Evolutionary conservation across 1,284 basidiomycete genomes (phyloP).

Genomic region (Gymnopus androsaceus): DNA sequence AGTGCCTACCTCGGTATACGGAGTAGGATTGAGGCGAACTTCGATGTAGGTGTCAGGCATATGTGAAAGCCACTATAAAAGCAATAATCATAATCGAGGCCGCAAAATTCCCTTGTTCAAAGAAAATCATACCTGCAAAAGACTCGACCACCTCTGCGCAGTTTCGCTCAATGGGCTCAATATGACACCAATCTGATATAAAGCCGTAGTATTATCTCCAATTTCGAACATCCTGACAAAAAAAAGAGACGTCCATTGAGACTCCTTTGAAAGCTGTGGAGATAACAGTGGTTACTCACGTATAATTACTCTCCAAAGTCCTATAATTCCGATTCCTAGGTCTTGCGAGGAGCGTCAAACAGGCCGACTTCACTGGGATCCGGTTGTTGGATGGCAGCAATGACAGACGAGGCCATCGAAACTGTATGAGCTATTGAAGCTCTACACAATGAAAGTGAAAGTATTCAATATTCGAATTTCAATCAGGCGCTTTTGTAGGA

Average conservation of each 20-base stretch:
- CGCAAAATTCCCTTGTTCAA: background rate
- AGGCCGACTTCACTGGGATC: conserved; percentile 75
- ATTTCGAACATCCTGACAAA: conserved; percentile 63
- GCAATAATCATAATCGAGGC: background rate
- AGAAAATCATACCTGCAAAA: conserved; percentile 61
- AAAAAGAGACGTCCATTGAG: no score
- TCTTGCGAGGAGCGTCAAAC: conserved; percentile 60
- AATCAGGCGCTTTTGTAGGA: background rate
- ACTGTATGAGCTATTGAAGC: conserved; percentile 59
- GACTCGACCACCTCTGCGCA: conserved; percentile 83
- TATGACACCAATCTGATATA: conserved; percentile 75
- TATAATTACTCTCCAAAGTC: conserved; percentile 58
- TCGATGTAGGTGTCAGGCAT: conserved; percentile 69
- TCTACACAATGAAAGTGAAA: conserved; percentile 45
- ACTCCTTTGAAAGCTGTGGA: background rate
- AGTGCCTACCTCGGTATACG: conserved; percentile 62
- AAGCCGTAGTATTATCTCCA: conserved; percentile 67
- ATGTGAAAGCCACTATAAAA: conserved; percentile 54
- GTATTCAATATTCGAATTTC: conserved; percentile 5
- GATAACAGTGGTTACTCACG: conserved; percentile 47
- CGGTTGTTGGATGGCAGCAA: conserved; percentile 65
- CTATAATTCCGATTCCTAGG: conserved; percentile 64
- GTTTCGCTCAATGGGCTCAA: conserved; percentile 85
- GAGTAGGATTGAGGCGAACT: conserved; percentile 75
- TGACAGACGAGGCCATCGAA: conserved; percentile 67